phyloP scores from a whole-genome alignment of 1,139 yeast genomes.

The Debaryomyces coudertii region DNA sequence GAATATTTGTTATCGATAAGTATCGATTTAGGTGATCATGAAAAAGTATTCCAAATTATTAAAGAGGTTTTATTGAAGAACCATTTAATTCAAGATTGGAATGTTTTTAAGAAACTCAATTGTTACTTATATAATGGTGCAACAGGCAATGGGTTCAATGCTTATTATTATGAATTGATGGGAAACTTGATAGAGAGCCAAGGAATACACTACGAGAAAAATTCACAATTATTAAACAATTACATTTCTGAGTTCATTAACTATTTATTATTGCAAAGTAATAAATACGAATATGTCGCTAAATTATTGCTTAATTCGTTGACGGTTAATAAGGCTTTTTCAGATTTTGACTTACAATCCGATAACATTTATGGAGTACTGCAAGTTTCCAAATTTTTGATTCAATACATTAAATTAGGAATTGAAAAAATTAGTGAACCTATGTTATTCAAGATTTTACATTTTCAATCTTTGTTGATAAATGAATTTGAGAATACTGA shows the following conservation, averaged over 20 bases:
- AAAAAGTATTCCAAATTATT: slow-evolving; percentile 39
- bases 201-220: slow-evolving; percentile 26
- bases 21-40: slow-evolving; percentile 41
- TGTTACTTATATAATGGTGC: slow-evolving; percentile 39
- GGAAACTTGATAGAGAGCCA: slow-evolving; percentile 42
- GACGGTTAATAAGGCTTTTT: slow-evolving; percentile 32
- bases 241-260: slow-evolving; percentile 37
- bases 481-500: slow-evolving; percentile 57
- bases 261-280: slow-evolving; percentile 23
- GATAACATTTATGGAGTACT: slow-evolving; percentile 43
- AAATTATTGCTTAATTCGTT: slow-evolving; percentile 33
- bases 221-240: slow-evolving; percentile 28
- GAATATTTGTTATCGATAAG: slow-evolving; percentile 36
- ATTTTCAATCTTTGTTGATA: slow-evolving; percentile 44
- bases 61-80: slow-evolving; percentile 41
- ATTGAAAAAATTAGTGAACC: slow-evolving; percentile 12
- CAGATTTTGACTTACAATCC: slow-evolving; percentile 30
- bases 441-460: slow-evolving; percentile 26
- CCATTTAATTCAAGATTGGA: slow-evolving; percentile 36
- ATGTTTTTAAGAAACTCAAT: slow-evolving; percentile 33
- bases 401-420: slow-evolving; percentile 19
- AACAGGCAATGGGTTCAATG: slow-evolving; percentile 27
- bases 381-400: slow-evolving; percentile 28
- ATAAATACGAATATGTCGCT: slow-evolving; percentile 20
- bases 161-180: slow-evolving; percentile 37